These are phyloP conservation scores for Sanghuangporus weigelae DNA, from an alignment of 1,284 basidiomycete genomes.

Conservation along the genomic window DNA sequence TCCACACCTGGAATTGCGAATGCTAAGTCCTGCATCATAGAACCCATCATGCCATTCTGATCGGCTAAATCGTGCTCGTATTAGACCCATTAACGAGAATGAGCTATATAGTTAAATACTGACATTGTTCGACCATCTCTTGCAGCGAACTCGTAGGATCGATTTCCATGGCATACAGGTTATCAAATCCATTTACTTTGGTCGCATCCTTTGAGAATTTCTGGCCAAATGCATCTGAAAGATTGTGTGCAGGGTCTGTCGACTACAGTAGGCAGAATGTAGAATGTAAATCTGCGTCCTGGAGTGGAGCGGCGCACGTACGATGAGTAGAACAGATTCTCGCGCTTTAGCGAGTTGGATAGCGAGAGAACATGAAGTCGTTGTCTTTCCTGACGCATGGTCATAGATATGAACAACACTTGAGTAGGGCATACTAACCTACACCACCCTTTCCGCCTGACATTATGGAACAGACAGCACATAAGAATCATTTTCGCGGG, in stretches of 20 bases:
- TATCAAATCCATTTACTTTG: conserved; percentile 97
- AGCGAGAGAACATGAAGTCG: conserved; percentile 93
- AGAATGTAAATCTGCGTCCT: not conserved
- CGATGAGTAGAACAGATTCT: conserved; percentile 90
- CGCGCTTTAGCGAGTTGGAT: conserved; percentile 85
- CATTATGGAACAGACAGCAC: conserved; percentile 14
- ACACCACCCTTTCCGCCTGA: conserved; percentile 93
- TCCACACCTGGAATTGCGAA: conserved; percentile 99
- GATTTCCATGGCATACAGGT: conserved; percentile 99
- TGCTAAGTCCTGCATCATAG: conserved; percentile 99
- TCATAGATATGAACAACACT: not conserved
- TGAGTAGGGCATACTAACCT: conserved; percentile 46
- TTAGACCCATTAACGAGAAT: not conserved
- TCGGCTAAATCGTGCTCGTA: conserved; percentile 52
- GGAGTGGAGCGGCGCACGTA: conserved; percentile 37
- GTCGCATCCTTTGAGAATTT: conserved; percentile 99
- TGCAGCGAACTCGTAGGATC: conserved; percentile 96
- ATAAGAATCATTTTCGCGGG: conserved; percentile 12
- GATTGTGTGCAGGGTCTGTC: conserved; percentile 97
- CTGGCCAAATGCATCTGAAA: conserved; percentile 98
- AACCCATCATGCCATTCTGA: conserved; percentile 92
- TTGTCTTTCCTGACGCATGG: conserved; percentile 77
- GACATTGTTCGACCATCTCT: conserved; percentile 98
- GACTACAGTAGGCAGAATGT: conserved; percentile 49
- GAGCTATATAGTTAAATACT: conserved; percentile 22